Evolutionary conservation across 1,284 basidiomycete species (phyloP).

Genomic region (Ganoderma leucocontextum): DNA sequence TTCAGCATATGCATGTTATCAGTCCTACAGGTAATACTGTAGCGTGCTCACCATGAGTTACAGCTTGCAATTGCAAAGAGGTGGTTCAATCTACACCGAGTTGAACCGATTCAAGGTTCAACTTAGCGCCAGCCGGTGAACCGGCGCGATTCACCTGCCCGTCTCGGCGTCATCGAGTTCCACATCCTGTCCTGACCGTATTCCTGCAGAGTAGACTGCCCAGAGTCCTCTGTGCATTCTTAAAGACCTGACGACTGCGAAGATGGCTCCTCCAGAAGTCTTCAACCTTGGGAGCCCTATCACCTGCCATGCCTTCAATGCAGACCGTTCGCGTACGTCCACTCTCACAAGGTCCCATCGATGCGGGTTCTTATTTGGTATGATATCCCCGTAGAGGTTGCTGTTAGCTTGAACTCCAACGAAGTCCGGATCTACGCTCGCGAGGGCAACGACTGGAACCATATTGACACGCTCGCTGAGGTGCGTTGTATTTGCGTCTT

Average conservation of each 20-base stretch:
- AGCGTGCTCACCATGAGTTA: too few species aligned
- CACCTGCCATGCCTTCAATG: constrained; percentile 93
- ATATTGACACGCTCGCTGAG: constrained; percentile 87
- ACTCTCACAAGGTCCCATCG: not conserved
- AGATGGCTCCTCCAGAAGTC: constrained; percentile 81
- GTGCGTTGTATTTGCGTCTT: constrained; percentile 53
- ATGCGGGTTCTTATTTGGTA: not conserved
- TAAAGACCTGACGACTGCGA: constrained; percentile 15
- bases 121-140: not conserved
- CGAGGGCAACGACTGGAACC: constrained; percentile 76
- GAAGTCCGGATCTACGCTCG: constrained; percentile 87
- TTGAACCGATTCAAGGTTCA: too few species aligned
- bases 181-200: too few species aligned
- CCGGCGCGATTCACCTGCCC: not conserved
- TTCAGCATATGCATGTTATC: too few species aligned
- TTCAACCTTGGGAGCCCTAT: constrained; percentile 85
- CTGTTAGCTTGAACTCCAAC: constrained; percentile 91
- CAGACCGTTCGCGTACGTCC: constrained; percentile 83
- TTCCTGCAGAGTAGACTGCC: constrained; percentile 75
- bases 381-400: constrained; percentile 72
- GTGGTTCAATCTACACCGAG: too few species aligned
- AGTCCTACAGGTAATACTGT: too few species aligned
- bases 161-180: not conserved
- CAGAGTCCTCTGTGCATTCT: constrained; percentile 67
- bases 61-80: too few species aligned